A percentile compares a stretch with the other conserved stretches of the same genome.
phyloP scores from a whole-genome alignment of 306 rosid species.

The Vigna reflexopilosa region DNA sequence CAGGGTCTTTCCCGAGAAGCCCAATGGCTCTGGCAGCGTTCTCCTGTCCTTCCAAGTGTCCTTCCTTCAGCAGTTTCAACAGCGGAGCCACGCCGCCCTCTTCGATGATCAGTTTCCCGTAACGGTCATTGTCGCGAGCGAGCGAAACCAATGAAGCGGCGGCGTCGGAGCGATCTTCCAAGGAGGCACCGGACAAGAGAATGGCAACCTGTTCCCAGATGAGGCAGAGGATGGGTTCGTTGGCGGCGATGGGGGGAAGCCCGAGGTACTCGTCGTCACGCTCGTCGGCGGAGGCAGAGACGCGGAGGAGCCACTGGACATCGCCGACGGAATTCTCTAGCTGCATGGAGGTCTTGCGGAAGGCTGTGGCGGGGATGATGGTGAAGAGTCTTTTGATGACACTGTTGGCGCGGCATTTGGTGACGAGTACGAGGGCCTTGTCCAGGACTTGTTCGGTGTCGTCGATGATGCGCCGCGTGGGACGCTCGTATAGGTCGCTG shows the following conservation, averaged over 20 bases:
- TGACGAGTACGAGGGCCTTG: constrained; percentile 63
- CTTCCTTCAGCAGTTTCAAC: constrained; percentile 67
- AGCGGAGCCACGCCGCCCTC: constrained; percentile 75
- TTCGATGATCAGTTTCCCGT: constrained; percentile 68
- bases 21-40: constrained; percentile 76
- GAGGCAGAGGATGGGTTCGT: constrained; percentile 74
- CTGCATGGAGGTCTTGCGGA: constrained; percentile 61
- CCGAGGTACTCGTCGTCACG: constrained; percentile 77
- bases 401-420: constrained; percentile 68
- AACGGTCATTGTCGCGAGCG: constrained; percentile 80
- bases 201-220: constrained; percentile 79
- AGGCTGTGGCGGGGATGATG: constrained; percentile 69
- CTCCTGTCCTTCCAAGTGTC: constrained; percentile 67
- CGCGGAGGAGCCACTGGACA: constrained; percentile 83
- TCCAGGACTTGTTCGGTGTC: constrained; percentile 80
- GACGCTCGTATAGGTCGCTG: constrained; percentile 80
- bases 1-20: constrained; percentile 67
- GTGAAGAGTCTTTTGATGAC: constrained; percentile 71
- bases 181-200: constrained; percentile 52
- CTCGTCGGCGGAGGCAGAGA: constrained; percentile 67
- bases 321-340: constrained; percentile 80
- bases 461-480: constrained; percentile 77
- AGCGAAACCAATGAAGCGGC: constrained; percentile 75
- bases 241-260: constrained; percentile 78
- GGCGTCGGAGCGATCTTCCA: constrained; percentile 73